phyloP scores from a whole-genome alignment of 192 early-diverging fungal genomes.

The Chytriomyces sp. region DNA sequence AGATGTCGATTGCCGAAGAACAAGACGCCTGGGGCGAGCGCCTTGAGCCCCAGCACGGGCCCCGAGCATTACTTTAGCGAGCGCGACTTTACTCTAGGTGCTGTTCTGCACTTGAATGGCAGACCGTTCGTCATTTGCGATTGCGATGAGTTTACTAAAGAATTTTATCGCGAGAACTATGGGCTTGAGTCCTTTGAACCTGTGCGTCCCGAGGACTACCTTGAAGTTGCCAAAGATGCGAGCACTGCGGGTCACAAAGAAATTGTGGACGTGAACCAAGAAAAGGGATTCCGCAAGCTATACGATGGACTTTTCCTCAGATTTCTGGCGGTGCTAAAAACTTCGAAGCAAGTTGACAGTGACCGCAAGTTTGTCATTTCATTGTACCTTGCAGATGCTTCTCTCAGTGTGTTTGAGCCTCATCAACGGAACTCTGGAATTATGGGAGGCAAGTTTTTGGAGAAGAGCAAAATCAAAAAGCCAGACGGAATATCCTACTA shows the following conservation, averaged over 20 bases:
- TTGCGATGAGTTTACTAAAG: conserved; percentile 64
- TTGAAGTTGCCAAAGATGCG: conserved; percentile 23
- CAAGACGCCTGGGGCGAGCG: conserved; percentile 31
- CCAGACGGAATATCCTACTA: conserved; percentile 47
- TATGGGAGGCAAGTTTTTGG: conserved; percentile 63
- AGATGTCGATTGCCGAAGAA: conserved; percentile 56
- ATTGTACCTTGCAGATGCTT: conserved; percentile 57
- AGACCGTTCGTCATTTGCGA: conserved; percentile 63
- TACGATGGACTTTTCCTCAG: conserved; percentile 51
- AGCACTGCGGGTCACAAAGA: too few relatives aligned
- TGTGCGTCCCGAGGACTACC: conserved; percentile 48
- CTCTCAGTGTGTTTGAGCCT: conserved; percentile 61
- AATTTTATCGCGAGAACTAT: conserved; percentile 58
- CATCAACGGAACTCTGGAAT: conserved; percentile 54
- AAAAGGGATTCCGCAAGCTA: not conserved
- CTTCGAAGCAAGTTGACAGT: conserved; percentile 49
- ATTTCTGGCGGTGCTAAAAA: conserved; percentile 43
- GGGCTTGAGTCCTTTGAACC: conserved; percentile 56
- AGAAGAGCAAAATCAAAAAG: conserved; percentile 52
- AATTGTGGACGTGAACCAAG: not conserved
- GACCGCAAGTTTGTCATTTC: conserved; percentile 61
- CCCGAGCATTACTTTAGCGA: conserved; percentile 51
- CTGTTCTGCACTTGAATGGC: conserved; percentile 59
- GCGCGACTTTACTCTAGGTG: conserved; percentile 56
- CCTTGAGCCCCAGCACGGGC: not conserved